Conservation (phyloP, 768 basidiomycete species). For the Mycena galopus region DNA sequence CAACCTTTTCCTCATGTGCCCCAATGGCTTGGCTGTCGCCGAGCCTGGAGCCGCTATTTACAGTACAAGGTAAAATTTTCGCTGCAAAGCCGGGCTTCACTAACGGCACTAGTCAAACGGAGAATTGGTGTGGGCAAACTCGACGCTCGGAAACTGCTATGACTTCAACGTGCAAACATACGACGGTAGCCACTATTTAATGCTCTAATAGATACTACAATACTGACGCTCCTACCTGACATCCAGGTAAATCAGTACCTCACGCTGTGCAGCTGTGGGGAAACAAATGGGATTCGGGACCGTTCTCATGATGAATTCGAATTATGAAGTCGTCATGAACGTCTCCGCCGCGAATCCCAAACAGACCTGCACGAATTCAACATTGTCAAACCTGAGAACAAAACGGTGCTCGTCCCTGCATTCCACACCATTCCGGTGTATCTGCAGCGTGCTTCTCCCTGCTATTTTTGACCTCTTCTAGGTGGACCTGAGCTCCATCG, state of each 20-base stretch:
- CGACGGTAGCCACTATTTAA: too few species aligned
- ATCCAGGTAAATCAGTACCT: constrained; percentile 13
- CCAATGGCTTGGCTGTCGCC: constrained; percentile 7
- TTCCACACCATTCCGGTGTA: constrained; percentile 17
- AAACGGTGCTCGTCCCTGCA: constrained; percentile 24
- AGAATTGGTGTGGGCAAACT: constrained; percentile 29
- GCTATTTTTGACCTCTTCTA: not conserved
- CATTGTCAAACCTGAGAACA: constrained; percentile 16
- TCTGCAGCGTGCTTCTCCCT: not conserved
- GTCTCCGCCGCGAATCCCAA: constrained; percentile 16
- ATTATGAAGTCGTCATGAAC: constrained; percentile 23
- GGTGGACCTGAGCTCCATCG: constrained; percentile 18
- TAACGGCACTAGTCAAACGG: not conserved
- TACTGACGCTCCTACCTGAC: too few species aligned
- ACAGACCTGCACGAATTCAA: constrained; percentile 30
- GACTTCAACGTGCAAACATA: constrained; percentile 26
- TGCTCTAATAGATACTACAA: too few species aligned
- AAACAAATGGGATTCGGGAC: not conserved
- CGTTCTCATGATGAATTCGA: constrained; percentile 16
- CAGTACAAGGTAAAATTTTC: constrained; percentile 1
- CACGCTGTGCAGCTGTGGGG: constrained; percentile 10
- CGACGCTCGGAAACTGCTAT: constrained; percentile 6
- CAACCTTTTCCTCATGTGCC: constrained; percentile 29
- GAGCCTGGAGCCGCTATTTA: constrained; percentile 27
- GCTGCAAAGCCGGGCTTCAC: too few species aligned